Percentiles rank a stretch among this genome's conserved stretches.
phyloP scores from a whole-genome alignment of 2,329 filamentous ascomycete genomes.

The Sporothrix variecibatus region DNA sequence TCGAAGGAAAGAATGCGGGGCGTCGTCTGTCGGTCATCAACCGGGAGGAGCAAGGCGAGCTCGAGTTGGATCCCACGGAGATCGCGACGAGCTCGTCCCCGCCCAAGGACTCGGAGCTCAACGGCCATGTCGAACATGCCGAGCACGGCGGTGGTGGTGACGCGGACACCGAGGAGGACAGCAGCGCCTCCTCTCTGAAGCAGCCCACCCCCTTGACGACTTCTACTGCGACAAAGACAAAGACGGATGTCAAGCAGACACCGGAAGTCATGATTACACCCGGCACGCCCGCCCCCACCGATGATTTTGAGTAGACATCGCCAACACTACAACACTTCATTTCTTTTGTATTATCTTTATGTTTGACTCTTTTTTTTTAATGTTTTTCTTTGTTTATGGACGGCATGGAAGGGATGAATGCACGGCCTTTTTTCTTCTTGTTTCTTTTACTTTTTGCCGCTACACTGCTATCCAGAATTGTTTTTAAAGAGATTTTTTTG shows the following conservation, averaged over 20 bases:
- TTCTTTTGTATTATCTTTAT: neutral
- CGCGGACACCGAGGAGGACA: neutral
- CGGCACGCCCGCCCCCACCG: constrained; percentile 46
- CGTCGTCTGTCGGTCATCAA: constrained; percentile 36
- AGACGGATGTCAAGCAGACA: constrained; percentile 31
- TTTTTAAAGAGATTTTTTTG: neutral
- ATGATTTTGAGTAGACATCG: constrained; percentile 23
- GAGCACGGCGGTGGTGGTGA: constrained; percentile 35
- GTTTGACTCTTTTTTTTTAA: neutral
- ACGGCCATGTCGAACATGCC: constrained; percentile 40
- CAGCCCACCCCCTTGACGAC: neutral
- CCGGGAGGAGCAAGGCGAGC: constrained; percentile 31
- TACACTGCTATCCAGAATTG: neutral
- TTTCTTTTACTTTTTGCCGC: neutral
- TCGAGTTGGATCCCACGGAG: neutral
- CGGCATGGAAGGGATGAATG: constrained; percentile 16
- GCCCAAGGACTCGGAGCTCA: constrained; percentile 40
- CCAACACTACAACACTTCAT: neutral
- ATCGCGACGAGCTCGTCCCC: constrained; percentile 14
- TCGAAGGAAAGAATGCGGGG: constrained; percentile 52
- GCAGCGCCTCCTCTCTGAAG: neutral
- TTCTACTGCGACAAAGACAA: constrained; percentile 10
- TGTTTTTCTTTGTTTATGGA: constrained; percentile 14
- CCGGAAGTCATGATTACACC: constrained; percentile 53
- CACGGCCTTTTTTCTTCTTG: constrained; percentile 3